Evolutionary conservation across 345 rosid species (phyloP), one percentile per base, ranked within the genome.

Genomic region (Dipteronia sinensis): DNA sequence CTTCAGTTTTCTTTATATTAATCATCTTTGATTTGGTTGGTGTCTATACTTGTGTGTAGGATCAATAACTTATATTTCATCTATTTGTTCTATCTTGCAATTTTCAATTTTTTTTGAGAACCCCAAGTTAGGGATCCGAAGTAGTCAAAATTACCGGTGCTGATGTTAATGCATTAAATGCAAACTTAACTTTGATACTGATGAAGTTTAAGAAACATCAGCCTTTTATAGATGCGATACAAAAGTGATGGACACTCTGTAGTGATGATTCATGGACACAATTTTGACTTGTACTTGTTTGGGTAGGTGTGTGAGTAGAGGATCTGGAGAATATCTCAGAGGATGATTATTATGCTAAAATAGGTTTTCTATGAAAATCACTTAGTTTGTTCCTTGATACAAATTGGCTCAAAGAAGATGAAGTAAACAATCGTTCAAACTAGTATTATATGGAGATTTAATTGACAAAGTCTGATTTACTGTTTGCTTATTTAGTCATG

Each of bases 1-100:
- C 70, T 78, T 53, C 44, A 73, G 61, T 31, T 76, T 67, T 65
- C 10, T 76, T 64, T 66, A 27, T 49, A 22, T 76, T 10, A 17
- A 11, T 63, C 40, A 22, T 49, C 69, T 70, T 65, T 40, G 53
- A 51, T 64, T 69, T 73, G 27, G 63, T 65, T 70, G 27, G 67
- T 69, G 64, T 65, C 72, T 51, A 68, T 27, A 44, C 67, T 40
- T 69, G 55, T 58, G 65, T 80, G 19, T 20, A 64, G 15, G 22
- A 38, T 34, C 25, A 11, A 71, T 76, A 20, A 74, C 75, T 79
- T 31, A 47, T 17, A 58, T 13, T 56, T 7, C 66, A 44, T 11
- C 31, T 2, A 20, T 65, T 67, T 19, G 44, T 69, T 25, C 42
- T 73, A 44, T 49, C 40, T 69, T 16, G n/a, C 27, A 59, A 59